Percentiles rank a stretch among this genome's conserved stretches.
These are phyloP conservation scores for Diddensiella transvaalensis DNA, from an alignment of 805 yeast genomes.

Conservation along the genomic window DNA sequence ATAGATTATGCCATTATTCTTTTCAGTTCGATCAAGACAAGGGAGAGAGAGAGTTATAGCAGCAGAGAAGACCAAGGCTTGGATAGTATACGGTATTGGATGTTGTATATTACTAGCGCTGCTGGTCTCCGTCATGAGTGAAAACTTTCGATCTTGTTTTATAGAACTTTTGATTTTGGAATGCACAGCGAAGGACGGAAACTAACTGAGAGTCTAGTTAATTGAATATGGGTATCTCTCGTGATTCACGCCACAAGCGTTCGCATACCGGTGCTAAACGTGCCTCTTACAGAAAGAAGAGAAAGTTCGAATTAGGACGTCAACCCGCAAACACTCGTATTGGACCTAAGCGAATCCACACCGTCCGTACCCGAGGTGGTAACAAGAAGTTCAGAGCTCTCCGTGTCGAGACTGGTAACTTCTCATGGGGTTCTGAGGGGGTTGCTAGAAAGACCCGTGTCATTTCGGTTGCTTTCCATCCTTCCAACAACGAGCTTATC, in stretches of 20 bases:
- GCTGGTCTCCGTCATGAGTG: no score
- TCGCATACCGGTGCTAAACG: conserved; percentile 99
- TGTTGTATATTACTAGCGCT: no score
- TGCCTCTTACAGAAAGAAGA: conserved; percentile 99
- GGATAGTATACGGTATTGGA: no score
- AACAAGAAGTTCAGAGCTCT: conserved; percentile 99
- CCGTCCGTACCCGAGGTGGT: conserved; percentile 99
- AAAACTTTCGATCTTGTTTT: no score
- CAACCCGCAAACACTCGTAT: conserved; percentile 99
- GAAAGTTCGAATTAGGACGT: conserved; percentile 99
- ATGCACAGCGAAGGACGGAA: no score
- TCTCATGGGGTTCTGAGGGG: conserved; percentile 99
- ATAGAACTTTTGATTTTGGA: no score
- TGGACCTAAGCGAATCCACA: conserved; percentile 97
- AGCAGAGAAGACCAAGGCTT: no score
- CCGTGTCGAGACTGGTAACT: conserved; percentile 97
- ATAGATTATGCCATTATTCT: no score
- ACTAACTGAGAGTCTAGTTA: no score
- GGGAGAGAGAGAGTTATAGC: no score
- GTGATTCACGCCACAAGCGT: conserved; percentile 99
- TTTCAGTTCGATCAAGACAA: no score
- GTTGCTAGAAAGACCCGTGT: conserved; percentile 98
- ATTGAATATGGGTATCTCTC: conserved; percentile 95
- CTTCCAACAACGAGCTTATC: conserved; percentile 98
- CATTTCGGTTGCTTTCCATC: conserved; percentile 97